Conservation (phyloP, 768 basidiomycete species). For the Megacollybia marginata region DNA sequence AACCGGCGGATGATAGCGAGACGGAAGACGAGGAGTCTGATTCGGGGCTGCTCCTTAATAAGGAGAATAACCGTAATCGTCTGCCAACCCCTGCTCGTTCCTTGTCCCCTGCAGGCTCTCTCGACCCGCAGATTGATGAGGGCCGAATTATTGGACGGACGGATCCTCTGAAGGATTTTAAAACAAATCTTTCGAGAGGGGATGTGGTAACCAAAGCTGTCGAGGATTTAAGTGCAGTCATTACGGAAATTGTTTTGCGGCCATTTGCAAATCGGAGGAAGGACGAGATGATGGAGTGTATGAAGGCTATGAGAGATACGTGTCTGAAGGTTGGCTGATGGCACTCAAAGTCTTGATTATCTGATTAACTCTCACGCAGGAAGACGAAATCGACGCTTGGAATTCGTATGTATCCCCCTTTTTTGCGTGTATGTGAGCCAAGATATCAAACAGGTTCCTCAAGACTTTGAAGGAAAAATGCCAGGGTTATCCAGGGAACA, state of each 20-base stretch:
- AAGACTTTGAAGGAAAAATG: slow-evolving; percentile 52
- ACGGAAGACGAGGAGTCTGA: slow-evolving; percentile 49
- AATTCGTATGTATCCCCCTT: slow-evolving; percentile 45
- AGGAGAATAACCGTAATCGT: slow-evolving; percentile 13
- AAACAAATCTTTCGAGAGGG: slow-evolving; percentile 57
- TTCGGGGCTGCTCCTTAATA: slow-evolving; percentile 11
- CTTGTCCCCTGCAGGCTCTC: slow-evolving; percentile 25
- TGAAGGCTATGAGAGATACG: slow-evolving; percentile 58
- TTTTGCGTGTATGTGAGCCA: slow-evolving; percentile 1
- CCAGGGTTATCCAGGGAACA: slow-evolving; percentile 43
- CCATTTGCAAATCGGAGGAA: slow-evolving; percentile 68
- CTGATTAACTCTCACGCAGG: slow-evolving; percentile 28
- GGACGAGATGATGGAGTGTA: slow-evolving; percentile 66
- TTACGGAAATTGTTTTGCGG: slow-evolving; percentile 58
- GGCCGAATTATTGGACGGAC: slow-evolving; percentile 74
- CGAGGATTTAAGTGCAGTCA: slow-evolving; percentile 66
- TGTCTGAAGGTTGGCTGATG: slow-evolving; percentile 48
- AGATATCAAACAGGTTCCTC: slow-evolving; percentile 43
- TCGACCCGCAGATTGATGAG: slow-evolving; percentile 48
- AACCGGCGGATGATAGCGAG: slow-evolving; percentile 33
- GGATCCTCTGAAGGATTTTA: slow-evolving; percentile 72
- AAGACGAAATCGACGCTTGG: slow-evolving; percentile 82
- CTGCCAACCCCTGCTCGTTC: slow-evolving; percentile 53
- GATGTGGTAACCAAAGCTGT: slow-evolving; percentile 84
- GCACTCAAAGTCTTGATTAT: background rate